Evolutionary conservation across 768 basidiomycete species (phyloP).

Genomic region (Fibroporia radiculosa): DNA sequence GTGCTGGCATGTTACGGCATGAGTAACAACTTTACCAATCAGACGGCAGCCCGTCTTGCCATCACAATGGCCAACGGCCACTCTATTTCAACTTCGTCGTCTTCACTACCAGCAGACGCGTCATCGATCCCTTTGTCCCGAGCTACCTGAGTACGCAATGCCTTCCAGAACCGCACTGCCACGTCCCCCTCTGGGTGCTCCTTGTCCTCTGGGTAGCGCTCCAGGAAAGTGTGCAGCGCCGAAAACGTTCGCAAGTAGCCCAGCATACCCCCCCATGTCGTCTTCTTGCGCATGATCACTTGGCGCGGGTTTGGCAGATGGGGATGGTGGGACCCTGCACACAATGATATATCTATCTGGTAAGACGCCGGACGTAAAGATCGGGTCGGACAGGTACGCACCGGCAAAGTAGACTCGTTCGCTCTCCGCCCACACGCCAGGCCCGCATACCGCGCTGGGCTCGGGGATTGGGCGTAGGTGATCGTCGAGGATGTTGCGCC

Average conservation of each 20-base stretch:
- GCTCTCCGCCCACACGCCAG: constrained; percentile 32
- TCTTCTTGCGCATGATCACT: constrained; percentile 47
- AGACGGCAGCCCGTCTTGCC: constrained; percentile 12
- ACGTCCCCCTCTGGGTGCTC: constrained; percentile 49
- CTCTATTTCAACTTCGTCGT: constrained; percentile 29
- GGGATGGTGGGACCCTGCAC: constrained; percentile 35
- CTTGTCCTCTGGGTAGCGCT: constrained; percentile 51
- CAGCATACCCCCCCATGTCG: constrained; percentile 61
- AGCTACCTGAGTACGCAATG: constrained; percentile 33
- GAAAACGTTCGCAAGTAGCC: constrained; percentile 69
- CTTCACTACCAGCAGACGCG: constrained; percentile 15
- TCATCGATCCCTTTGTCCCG: constrained; percentile 16
- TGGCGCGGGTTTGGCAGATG: constrained; percentile 30
- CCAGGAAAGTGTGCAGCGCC: constrained; percentile 59
- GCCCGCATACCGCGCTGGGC: constrained; percentile 20
- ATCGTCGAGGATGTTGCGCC: constrained; percentile 64
- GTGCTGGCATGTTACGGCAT: too few relatives aligned
- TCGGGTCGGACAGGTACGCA: too few relatives aligned
- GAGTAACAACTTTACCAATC: too few relatives aligned
- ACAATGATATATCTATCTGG: too few relatives aligned
- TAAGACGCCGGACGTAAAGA: too few relatives aligned
- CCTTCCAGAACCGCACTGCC: constrained; percentile 54
- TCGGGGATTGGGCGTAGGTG: constrained; percentile 66
- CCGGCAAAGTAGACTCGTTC: constrained; percentile 46
- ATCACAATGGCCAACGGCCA: constrained; percentile 30